A percentile compares a stretch with the other conserved stretches of the same genome.
phyloP scores from a whole-genome alignment of 2,329 filamentous ascomycete species.

The Ceratocystis albifundus region DNA sequence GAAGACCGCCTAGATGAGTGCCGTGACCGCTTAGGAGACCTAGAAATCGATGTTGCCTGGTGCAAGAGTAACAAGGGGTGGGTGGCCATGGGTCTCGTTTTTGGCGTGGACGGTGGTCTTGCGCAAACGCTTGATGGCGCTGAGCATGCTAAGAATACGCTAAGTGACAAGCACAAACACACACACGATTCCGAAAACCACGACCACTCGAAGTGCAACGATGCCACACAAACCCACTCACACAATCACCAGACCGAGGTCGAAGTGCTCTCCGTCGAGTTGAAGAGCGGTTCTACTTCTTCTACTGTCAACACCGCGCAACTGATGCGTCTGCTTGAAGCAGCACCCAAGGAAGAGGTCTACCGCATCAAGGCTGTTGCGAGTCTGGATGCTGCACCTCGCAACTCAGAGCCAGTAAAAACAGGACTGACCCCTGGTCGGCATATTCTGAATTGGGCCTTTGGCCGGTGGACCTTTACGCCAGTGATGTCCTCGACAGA shows the following conservation, averaged over 20 bases:
- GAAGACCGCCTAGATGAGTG: slow-evolving; percentile 67
- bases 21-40: slow-evolving; percentile 64
- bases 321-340: slow-evolving; percentile 54
- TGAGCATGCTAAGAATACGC: slow-evolving; percentile 26
- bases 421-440: slow-evolving; percentile 33
- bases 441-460: slow-evolving; percentile 97
- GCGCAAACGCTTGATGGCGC: slow-evolving; percentile 43
- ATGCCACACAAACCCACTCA: slow-evolving; percentile 32
- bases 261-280: slow-evolving; percentile 74
- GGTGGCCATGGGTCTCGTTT: slow-evolving; percentile 66
- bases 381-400: slow-evolving; percentile 37
- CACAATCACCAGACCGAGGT: slow-evolving; percentile 71
- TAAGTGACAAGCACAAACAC: slow-evolving; percentile 28
- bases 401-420: slow-evolving; percentile 41
- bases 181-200: slow-evolving; percentile 27
- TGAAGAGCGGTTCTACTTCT: slow-evolving; percentile 36
- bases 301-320: slow-evolving; percentile 45
- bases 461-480: slow-evolving; percentile 89
- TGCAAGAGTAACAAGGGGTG: slow-evolving; percentile 74
- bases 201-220: slow-evolving; percentile 33
- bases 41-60: slow-evolving; percentile 69
- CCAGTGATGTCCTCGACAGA: slow-evolving; percentile 37
- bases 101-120: slow-evolving; percentile 78
- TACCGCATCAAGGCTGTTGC: slow-evolving; percentile 80
- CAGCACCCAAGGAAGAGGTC: slow-evolving; percentile 81